Evolutionary conservation across 768 basidiomycete species (phyloP).

Genomic region (Mycena pura): DNA sequence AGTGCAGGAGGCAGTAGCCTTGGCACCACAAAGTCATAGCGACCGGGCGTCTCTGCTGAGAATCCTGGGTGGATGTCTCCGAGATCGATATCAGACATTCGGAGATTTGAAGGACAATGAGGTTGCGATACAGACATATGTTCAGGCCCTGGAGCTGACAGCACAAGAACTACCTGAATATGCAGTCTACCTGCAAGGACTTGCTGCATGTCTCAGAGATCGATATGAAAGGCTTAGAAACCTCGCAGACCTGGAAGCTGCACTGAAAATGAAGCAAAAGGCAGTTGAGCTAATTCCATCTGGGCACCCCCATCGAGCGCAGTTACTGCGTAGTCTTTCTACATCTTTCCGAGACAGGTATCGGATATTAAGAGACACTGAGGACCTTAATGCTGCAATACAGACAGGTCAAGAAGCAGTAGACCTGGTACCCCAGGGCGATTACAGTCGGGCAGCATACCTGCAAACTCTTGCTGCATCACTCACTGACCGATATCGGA

Average conservation of each 20-base stretch:
- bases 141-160: neutral
- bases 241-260: neutral
- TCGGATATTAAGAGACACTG: neutral
- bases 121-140: neutral
- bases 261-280: neutral
- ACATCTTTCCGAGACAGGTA: neutral
- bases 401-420: neutral
- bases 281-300: neutral
- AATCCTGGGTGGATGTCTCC: too few species aligned
- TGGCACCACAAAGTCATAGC: too few species aligned
- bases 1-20: too few species aligned
- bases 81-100: too few species aligned
- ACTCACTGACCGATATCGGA: too few species aligned
- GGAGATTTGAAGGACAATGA: neutral
- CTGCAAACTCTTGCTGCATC: neutral
- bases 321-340: neutral
- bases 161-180: neutral
- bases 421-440: neutral
- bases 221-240: neutral
- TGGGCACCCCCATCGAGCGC: neutral
- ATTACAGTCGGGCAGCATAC: neutral
- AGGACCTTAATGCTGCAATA: neutral
- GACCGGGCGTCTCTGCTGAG: too few species aligned
- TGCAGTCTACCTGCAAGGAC: neutral
- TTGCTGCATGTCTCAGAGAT: neutral